These are phyloP conservation scores for Dentipellis sp. DNA, from an alignment of 768 basidiomycete species.

Conservation along the genomic window DNA sequence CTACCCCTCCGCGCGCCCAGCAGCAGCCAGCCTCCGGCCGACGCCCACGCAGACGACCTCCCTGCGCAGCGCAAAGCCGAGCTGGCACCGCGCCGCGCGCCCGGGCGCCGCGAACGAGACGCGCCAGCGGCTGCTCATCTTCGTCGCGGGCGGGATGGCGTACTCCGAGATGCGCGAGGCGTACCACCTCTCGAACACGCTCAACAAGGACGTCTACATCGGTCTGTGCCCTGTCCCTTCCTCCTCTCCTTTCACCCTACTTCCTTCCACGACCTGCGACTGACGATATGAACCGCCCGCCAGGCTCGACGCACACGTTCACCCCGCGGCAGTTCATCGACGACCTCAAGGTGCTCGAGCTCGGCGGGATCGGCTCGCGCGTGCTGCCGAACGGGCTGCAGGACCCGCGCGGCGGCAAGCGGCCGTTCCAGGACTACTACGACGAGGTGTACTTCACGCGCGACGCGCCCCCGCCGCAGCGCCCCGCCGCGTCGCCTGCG, in stretches of 20 bases:
- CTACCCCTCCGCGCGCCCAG: conserved; percentile 43
- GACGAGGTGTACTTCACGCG: conserved; percentile 69
- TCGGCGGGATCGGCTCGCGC: conserved; percentile 77
- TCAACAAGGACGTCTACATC: conserved; percentile 87
- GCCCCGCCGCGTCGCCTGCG: conserved; percentile 27
- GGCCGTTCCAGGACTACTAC: conserved; percentile 66
- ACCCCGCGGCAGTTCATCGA: conserved; percentile 81
- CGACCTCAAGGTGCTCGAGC: conserved; percentile 80
- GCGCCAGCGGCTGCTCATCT: conserved; percentile 76
- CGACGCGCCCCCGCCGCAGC: conserved; percentile 45
- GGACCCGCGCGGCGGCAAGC: conserved; percentile 33
- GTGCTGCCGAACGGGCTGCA: conserved; percentile 62
- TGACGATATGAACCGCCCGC: not conserved
- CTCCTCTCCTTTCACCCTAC: too few relatives aligned
- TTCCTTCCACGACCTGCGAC: not conserved
- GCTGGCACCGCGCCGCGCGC: conserved; percentile 76
- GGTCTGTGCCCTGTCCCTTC: conserved; percentile 39
- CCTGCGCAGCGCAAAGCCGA: conserved; percentile 81
- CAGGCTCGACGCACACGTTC: conserved; percentile 84
- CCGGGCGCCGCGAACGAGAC: conserved; percentile 33
- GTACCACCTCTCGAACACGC: conserved; percentile 63
- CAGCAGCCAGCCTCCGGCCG: conserved; percentile 42
- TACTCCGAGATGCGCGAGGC: conserved; percentile 90
- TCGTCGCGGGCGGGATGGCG: conserved; percentile 92
- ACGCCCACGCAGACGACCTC: conserved; percentile 41